phyloP scores from a whole-genome alignment of 345 rosid species.

The Euphorbia lathyris region DNA sequence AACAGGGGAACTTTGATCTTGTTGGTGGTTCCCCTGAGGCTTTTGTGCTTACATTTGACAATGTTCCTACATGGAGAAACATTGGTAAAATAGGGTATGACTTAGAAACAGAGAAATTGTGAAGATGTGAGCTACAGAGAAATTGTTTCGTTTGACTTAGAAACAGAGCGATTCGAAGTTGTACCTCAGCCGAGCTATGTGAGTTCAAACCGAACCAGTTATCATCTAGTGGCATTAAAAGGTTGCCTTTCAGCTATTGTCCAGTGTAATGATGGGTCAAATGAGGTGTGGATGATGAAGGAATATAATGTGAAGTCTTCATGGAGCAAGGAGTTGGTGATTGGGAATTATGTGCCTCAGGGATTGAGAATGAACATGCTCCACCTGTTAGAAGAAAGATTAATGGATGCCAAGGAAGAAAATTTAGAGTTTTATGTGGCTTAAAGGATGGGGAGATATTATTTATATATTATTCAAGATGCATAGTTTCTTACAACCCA shows the following conservation, averaged over 20 bases:
- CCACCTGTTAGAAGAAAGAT: constrained; percentile 14
- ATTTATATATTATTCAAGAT: constrained; percentile 3
- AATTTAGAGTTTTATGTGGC: constrained; percentile 6
- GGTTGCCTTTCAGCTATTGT: constrained; percentile 13
- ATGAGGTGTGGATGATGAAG: constrained; percentile 26
- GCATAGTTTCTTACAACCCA: constrained; percentile 17
- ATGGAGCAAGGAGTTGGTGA: constrained; percentile 17
- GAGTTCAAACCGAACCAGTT: neutral
- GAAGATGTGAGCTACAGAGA: constrained; percentile 6
- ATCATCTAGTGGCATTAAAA: constrained; percentile 11
- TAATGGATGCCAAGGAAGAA: constrained; percentile 9
- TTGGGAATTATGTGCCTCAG: constrained; percentile 13
- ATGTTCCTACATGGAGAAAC: constrained; percentile 12
- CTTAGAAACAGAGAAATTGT: constrained; percentile 21
- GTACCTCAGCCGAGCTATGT: constrained; percentile 8
- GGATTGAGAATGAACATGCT: neutral
- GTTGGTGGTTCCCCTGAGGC: constrained; percentile 14
- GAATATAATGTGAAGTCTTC: constrained; percentile 14
- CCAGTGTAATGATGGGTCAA: neutral
- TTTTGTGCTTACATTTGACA: constrained; percentile 12
- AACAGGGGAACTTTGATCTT: constrained; percentile 2
- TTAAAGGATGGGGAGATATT: constrained; percentile 15
- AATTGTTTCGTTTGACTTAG: constrained; percentile 17
- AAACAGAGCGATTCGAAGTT: constrained; percentile 11
- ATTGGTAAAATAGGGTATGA: constrained; percentile 7